Evolutionary conservation across 345 rosid genomes (phyloP), one percentile per base, ranked within the genome.

Genomic region (Syzygium aqueum): DNA sequence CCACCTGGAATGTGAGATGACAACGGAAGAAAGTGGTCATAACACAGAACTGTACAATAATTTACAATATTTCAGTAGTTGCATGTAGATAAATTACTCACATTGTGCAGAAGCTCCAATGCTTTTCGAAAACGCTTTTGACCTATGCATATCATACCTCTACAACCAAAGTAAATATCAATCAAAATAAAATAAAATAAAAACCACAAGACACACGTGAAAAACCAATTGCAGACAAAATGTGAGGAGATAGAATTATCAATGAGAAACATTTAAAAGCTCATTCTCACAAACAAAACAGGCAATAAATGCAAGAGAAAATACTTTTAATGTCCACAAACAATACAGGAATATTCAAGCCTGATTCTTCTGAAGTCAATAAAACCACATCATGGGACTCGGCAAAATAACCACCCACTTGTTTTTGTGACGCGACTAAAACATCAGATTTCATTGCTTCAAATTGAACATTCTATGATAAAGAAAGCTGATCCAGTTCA

Each of bases 71-170:
- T 50, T 61, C 53, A 57, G 65, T 50, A 85, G 56, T 28, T 30
- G 54, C 53, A 57, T 13, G 40, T 28, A 59, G 25, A 59, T 87
- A n/a, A 73, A 57, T 84, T 73, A 84, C 93, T 51, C 28, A 96
- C 98, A 90, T 94, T 96, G 90, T 93, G 98, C 59, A 96, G 91
- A 91, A 97, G 99, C 96, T 95, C 98, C 93, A 94, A 88, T 86
- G 98, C 99, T 91, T 96, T 96, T 90, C 88, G 92, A 89, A 95
- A 97, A 53, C 53, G 88, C 90, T 97, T 97, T 88, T 73, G 95
- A 33, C 99, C 99, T 63, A 96, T 94, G 94, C 97, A 96, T 89
- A 96, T 92, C 97, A 96, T 97, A 87, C 99, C 99, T 91, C 99
- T 97, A 92, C 73, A 90, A 89, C 30, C 63, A 89, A 53, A 88